Evolutionary conservation across 768 basidiomycete species (phyloP), one percentile per base, ranked within the genome.

Genomic region (Rubroboletus pulcherrimus): DNA sequence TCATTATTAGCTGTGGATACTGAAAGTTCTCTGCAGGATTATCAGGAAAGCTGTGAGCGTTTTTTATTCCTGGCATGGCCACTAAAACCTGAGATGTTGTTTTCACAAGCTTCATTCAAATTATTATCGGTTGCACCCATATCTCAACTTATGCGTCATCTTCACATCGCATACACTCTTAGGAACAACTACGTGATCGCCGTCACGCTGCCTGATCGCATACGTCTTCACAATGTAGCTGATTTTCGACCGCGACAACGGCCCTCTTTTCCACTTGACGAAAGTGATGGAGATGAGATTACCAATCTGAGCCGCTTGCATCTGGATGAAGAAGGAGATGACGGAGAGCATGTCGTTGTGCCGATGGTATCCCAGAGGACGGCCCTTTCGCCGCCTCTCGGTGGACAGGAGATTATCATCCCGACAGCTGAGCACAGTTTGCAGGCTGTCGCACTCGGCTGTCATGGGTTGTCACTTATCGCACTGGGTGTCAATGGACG

Each of bases 21-120:
- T 64, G 44, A 61, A 50, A 4, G 3, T 38, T 37, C n/a, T 35
- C 34, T 12, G 38, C 43, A 91, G 88, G 89, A 91, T 66, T 90
- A 84, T 64, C 84, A 83, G 62, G 85, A 90, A 63, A 89, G 87
- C 67, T 78, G 89, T 89, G 65, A 65, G 85, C 64, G 1, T 38
- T 44, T 21, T 35, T 44, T 5, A 37, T 52, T 46, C 29, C 42
- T n/a, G 5, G n/a, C 46, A 11, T 35, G 31, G 31, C 4, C 29
- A 35, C 40, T 24, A 11, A 45, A 21, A 24, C 12, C 54, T 68
- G 30, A 64, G 37, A 29, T 19, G 1, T 10, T 57, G 24, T 47
- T 34, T 48, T 46, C 34, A 45, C 45, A 51, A 89, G 87, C 81
- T 44, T 88, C 87, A 0, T 88, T 87, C 73, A 86, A 82, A 54